Evolutionary conservation across 352 stramenopile genomes (phyloP).

Genomic region (Globisporangium paddicum): DNA sequence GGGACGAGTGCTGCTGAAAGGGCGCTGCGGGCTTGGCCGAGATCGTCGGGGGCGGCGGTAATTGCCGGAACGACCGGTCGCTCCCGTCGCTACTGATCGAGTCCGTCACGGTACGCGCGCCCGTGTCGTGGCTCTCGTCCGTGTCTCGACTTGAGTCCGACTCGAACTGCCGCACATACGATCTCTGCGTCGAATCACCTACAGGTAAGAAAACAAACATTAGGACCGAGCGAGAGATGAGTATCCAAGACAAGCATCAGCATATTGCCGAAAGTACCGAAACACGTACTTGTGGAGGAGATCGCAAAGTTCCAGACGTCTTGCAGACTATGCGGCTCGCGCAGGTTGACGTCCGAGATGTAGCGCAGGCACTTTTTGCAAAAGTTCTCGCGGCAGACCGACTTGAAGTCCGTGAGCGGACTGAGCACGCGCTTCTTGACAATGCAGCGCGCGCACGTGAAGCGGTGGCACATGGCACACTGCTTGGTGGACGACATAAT

Average conservation of each 20-base stretch:
- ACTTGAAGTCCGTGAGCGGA: constrained; percentile 47
- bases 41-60: constrained; percentile 14
- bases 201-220: not conserved
- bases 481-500: constrained; percentile 56
- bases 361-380: constrained; percentile 69
- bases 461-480: constrained; percentile 56
- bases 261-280: not conserved
- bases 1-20: not conserved
- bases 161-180: constrained; percentile 9
- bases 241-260: not conserved
- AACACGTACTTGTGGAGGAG: constrained; percentile 21
- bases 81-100: constrained; percentile 11
- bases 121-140: constrained; percentile 23
- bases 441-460: constrained; percentile 60
- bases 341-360: constrained; percentile 56
- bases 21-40: not conserved
- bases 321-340: constrained; percentile 36
- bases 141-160: constrained; percentile 20
- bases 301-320: constrained; percentile 40
- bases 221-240: not conserved
- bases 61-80: constrained; percentile 15
- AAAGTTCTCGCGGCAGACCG: constrained; percentile 44
- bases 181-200: constrained; percentile 11
- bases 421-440: constrained; percentile 60
- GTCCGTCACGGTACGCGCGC: constrained; percentile 5